Evolutionary conservation across 1,139 yeast species (phyloP), one percentile per base, ranked within the genome.

Genomic region (Debaryomycetaceae sp.): DNA sequence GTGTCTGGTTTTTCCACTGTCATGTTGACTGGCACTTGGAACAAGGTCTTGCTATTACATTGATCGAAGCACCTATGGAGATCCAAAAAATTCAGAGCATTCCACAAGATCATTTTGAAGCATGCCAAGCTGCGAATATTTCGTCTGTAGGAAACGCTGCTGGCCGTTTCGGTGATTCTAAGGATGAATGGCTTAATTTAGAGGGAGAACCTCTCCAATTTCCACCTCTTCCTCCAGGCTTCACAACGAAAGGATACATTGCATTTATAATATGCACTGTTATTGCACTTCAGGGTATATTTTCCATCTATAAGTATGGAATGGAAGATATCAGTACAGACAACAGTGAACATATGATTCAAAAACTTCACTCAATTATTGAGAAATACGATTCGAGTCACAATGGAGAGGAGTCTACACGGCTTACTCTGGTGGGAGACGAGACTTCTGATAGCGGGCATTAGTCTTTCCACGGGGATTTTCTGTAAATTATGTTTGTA

Each of bases 181-280:
- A 73, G 33, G 65, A 56, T 2, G 73, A 86, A 58, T 83, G 75
- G 69, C 53, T 78, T 35, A 80, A 91, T 61, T 73, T 92, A 49
- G 55, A 69, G 1, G 95, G 95, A 39, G 82, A 87, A 65, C 82
- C 82, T 53, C 65, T 73, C 32, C 97, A 91, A 63, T 69, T 53
- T 16, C 65, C 66, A 41, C 63, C 71, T 29, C 74, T 92, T 55
- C 98, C 98, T 31, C 58, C 71, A 31, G 97, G 97, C 4, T 91
- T 92, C 75, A 91, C 98, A 34, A 77, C 84, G 35, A 82, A 84
- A 53, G 98, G 98, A 61, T 83, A 85, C 55, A 83, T 91, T 43
- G 98, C 98, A 9, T 68, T 92, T 59, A 83, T 79, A 24, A 78
- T 89, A 63, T 88, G 96, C 22, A 73, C 85, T 58, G 55, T 89